Conservation (phyloP, 192 early-diverging fungal genomes). For the Phlyctochytrium planicorne region DNA sequence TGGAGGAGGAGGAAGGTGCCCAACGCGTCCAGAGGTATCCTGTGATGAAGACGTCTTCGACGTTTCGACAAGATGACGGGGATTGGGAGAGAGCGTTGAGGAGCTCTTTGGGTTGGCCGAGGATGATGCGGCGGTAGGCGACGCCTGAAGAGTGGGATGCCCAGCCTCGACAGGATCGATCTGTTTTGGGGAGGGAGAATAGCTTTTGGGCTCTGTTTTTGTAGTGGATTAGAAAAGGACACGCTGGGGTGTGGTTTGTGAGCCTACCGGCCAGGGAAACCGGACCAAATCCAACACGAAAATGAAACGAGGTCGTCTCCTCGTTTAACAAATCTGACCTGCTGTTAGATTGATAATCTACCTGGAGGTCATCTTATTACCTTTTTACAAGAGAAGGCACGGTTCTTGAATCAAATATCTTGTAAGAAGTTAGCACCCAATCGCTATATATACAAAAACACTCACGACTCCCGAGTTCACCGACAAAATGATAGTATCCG, state of each 20-base stretch:
- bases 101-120: neutral
- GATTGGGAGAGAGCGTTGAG: neutral
- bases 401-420: no score
- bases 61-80: neutral
- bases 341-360: no score
- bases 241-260: no score
- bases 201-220: no score
- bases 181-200: neutral
- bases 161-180: neutral
- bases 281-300: neutral
- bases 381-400: no score
- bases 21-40: slow-evolving; percentile 1
- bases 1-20: neutral
- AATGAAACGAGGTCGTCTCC: neutral
- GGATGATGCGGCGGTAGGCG: neutral
- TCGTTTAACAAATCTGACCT: neutral
- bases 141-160: neutral
- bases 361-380: no score
- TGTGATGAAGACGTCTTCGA: neutral
- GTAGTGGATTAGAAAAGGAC: no score
- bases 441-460: no score
- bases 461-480: neutral
- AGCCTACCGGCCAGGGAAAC: neutral
- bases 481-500: neutral
- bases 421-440: no score